Evolutionary conservation across 2,329 filamentous ascomycete species (phyloP).

Genomic region (Aspergillus jensenii): DNA sequence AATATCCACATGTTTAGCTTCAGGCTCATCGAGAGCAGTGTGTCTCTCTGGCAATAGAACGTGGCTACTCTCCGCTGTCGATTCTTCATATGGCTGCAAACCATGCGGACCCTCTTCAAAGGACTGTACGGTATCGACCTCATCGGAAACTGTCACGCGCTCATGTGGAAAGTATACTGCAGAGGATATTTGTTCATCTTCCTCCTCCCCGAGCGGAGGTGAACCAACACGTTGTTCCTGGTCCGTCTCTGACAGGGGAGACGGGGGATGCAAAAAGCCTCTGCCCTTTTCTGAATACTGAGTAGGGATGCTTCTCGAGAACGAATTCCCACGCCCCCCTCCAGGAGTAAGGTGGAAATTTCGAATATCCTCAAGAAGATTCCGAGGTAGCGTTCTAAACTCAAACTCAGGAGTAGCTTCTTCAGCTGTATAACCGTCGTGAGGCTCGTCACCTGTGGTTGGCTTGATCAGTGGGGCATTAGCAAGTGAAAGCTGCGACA

Average conservation of each 20-base stretch:
- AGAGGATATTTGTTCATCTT: slow-evolving; percentile 65
- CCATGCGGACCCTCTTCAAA: slow-evolving; percentile 21
- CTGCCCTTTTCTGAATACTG: slow-evolving; percentile 34
- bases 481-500: slow-evolving; percentile 27
- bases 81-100: slow-evolving; percentile 25
- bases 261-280: slow-evolving; percentile 27
- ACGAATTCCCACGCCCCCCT: slow-evolving; percentile 45
- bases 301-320: slow-evolving; percentile 42
- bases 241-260: slow-evolving; percentile 23
- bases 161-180: slow-evolving; percentile 66
- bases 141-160: slow-evolving; percentile 39
- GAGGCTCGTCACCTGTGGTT: slow-evolving; percentile 6
- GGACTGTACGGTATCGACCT: slow-evolving; percentile 24
- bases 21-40: slow-evolving; percentile 26
- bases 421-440: slow-evolving; percentile 17
- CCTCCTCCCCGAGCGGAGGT: slow-evolving; percentile 51
- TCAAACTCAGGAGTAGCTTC: slow-evolving; percentile 23
- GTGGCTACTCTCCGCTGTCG: slow-evolving; percentile 27
- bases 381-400: slow-evolving; percentile 45
- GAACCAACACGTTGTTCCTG: slow-evolving; percentile 22
- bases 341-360: slow-evolving; percentile 54
- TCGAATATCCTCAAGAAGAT: slow-evolving; percentile 57
- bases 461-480: slow-evolving; percentile 25
- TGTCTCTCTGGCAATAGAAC: slow-evolving; percentile 30
- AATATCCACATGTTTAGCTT: slow-evolving; percentile 59